Evolutionary conservation across 2,329 filamentous ascomycete genomes (phyloP).

Genomic region (Colletotrichum gloeosporioides): DNA sequence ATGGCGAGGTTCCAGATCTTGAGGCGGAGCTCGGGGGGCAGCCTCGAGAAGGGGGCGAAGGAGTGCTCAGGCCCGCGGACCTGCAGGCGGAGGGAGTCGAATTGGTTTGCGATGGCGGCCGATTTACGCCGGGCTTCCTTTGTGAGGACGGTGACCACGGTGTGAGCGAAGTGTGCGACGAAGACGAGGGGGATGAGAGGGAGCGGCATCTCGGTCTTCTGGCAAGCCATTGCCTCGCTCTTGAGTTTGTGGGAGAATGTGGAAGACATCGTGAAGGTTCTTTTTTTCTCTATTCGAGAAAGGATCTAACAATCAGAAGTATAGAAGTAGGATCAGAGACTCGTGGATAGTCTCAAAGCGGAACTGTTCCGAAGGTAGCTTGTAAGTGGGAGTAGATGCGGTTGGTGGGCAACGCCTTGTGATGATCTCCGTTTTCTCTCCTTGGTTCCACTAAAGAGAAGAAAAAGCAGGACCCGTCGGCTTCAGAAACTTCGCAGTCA

Average conservation of each 20-base stretch:
- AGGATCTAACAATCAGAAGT: not conserved
- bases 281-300: not conserved
- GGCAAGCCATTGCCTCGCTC: not conserved
- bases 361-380: not conserved
- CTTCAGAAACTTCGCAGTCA: not conserved
- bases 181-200: slow-evolving; percentile 15
- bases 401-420: not conserved
- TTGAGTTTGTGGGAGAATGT: slow-evolving; percentile 1
- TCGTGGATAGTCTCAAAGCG: not conserved
- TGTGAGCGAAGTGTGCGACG: slow-evolving; percentile 18
- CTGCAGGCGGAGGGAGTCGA: slow-evolving; percentile 12
- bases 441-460: not conserved
- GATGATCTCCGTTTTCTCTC: not conserved
- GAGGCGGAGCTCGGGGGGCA: slow-evolving; percentile 15
- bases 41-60: not conserved
- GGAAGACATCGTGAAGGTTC: not conserved
- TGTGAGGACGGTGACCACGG: not conserved
- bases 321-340: not conserved
- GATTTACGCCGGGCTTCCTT: slow-evolving; percentile 10
- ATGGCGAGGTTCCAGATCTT: slow-evolving; percentile 20
- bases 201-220: slow-evolving; percentile 6
- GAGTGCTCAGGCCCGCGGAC: slow-evolving; percentile 13
- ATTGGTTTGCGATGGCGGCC: not conserved
- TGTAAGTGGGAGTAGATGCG: not conserved
- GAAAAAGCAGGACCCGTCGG: not conserved